Evolutionary conservation across 441 rosid species (phyloP).

Genomic region (Erysimum cheiri): DNA sequence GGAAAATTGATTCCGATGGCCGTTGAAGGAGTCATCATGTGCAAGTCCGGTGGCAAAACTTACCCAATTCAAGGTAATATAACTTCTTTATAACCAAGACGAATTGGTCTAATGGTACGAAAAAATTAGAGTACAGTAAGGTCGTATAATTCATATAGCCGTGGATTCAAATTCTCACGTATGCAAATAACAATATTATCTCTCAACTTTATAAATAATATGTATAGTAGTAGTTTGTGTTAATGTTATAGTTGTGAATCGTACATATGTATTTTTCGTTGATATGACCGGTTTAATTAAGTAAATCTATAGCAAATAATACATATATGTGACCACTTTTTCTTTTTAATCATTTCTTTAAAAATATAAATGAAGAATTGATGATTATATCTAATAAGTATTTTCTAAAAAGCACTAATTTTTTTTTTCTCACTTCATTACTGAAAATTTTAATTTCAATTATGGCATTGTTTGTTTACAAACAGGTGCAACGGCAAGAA

Average conservation of each 20-base stretch:
- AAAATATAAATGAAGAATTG: no score
- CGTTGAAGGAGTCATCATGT: constrained; percentile 48
- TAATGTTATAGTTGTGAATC: no score
- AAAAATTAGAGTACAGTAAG: background rate
- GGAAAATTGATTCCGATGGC: constrained; percentile 42
- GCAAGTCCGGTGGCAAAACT: constrained; percentile 46
- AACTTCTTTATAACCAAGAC: constrained; percentile 12
- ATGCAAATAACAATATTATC: background rate
- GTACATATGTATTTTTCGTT: no score
- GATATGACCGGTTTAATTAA: no score
- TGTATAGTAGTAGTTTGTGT: background rate
- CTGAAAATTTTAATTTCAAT: background rate
- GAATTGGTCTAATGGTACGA: background rate
- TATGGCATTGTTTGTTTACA: background rate
- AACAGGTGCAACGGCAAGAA: constrained; percentile 54
- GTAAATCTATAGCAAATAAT: no score
- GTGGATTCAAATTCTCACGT: background rate
- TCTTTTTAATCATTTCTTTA: no score
- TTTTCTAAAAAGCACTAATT: background rate
- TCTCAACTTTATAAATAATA: background rate
- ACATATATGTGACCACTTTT: no score
- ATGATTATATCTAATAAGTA: no score
- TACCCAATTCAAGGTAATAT: constrained; percentile 50
- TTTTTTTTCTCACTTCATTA: background rate
- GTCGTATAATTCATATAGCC: background rate